Evolutionary conservation across 192 early-diverging fungal genomes (phyloP), one percentile per base, ranked within the genome.

Genomic region (Mortierella hygrophila): DNA sequence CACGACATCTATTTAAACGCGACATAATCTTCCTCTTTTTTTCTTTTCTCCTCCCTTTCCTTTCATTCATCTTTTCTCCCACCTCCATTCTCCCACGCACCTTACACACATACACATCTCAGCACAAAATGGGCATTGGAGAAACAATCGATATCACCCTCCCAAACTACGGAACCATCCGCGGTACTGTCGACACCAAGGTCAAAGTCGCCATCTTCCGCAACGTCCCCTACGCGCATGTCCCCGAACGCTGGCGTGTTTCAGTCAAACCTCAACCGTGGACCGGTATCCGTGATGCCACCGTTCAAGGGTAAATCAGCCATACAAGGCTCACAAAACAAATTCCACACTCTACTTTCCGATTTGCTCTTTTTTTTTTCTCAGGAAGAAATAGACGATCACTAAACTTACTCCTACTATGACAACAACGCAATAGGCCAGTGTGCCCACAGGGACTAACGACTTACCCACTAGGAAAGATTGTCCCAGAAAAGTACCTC

Each of bases 211-310:
- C 81, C 3, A 29, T 63, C 29, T 82, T 82, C 70, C 69, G 74
- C 40, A 82, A 82, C 49, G 55, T 82, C 15, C 81, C 81, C 4
- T 82, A 65, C 18, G 81, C 69, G 2, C 35, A 40, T 9, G 70
- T 77, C 23, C 54, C 75, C 18, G 70, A 82, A 15, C 81, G 81
- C 46, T 82, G 81, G 81, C 81, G 75, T 49, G 69, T 70, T 10
- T 75, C 81, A 38, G 81, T 77, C 54, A 82, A 82, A 55, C 54
- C 55, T 20, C 52, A 77, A 49, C 52, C 74, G 0, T 82, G 81
- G 81, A 52, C 81, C 7, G 81, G 70, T 35, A 52, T 82, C 38
- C 81, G 70, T 26, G 81, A 82, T 77, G 74, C 75, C 0, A 75
- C 82, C 6, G 60, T 79, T 20, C 82, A 78, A 70, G 82, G 82